Base-by-base conservation (phyloP, 805 yeast species). In the Teunomyces aglyptinius region DNA sequence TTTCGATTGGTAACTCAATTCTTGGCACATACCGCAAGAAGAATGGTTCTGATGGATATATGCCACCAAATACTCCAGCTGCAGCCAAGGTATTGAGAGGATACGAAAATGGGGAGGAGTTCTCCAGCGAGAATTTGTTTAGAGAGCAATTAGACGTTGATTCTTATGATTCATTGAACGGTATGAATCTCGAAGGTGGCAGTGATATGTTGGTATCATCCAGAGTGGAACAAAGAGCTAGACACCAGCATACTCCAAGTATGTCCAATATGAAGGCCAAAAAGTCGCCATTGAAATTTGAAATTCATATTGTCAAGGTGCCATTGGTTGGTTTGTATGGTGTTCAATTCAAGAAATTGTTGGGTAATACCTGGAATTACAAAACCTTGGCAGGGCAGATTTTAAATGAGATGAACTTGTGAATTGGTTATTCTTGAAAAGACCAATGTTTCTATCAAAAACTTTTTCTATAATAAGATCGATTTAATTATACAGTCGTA, bases 351-450 rank as follows among this genome's bases (percentile, higher is more conserved):
- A 92, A 92, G 75, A 91, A 91, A 63, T 77, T 91, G 26, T 78
- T 87, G 48, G 98, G 98, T 59, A 90, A 92, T 63, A 89, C 96
- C 1, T 91, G 97, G 97, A 81, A 86, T 69, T 91, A 91, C 69
- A 91, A 92, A 71, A 84, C 90, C 7, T 73, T 91, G 60, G 97
- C 97, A 1, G 83, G 92, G 45, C 89, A 84, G 63, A 86, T 91
- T 42, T 77, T 91, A 65, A 76, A 77, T 49, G 86, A 86, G 54
- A 73, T 88, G 62, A 83, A 85, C 51, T 69, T 87, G 52, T 86
- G 46, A 48, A 29, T 10, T 24, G 8, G 32, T 19, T 32, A 20
- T 8, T 3, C 11, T 28, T 28, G 34, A 33, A 15, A n/a, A 36
- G 24, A 5, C 28, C 8, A 18, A 11, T 19, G 38, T 36, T 19